Conservation (phyloP, 345 rosid species). For the Salix caprea region DNA sequence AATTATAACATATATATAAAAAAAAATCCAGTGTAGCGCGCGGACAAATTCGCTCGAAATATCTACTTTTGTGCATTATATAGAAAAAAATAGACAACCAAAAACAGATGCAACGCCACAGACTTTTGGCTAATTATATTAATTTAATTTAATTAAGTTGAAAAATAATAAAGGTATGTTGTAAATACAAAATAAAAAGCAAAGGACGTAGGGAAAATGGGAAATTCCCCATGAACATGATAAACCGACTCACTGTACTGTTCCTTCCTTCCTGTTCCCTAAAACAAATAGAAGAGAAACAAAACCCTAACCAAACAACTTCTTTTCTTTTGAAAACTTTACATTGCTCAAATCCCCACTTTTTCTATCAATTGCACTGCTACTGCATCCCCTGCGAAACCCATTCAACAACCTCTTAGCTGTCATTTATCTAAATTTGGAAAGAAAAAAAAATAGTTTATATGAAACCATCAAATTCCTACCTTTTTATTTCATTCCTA, state of each 20-base stretch:
- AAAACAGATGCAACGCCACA: too few relatives aligned
- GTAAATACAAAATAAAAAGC: too few relatives aligned
- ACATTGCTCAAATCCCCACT: background rate
- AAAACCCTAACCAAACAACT: background rate
- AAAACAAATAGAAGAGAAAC: background rate
- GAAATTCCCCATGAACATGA: too few relatives aligned
- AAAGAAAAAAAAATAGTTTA: background rate
- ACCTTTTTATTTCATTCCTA: background rate
- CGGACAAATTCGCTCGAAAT: too few relatives aligned
- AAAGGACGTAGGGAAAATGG: too few relatives aligned
- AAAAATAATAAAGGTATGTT: too few relatives aligned
- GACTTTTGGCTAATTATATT: too few relatives aligned
- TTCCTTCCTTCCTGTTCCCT: slow-evolving; percentile 18
- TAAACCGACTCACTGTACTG: background rate
- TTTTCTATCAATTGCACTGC: background rate
- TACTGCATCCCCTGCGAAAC: background rate
- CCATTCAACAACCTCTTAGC: background rate
- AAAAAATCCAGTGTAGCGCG: too few relatives aligned
- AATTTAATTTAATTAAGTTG: too few relatives aligned
- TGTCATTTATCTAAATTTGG: slow-evolving; percentile 8
- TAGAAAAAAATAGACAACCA: too few relatives aligned
- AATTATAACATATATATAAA: too few relatives aligned
- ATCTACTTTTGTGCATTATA: too few relatives aligned
- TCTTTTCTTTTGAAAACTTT: background rate
- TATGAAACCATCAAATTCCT: background rate